Base-by-base conservation (phyloP, 1,284 basidiomycete species). In the Pterula multifida region DNA sequence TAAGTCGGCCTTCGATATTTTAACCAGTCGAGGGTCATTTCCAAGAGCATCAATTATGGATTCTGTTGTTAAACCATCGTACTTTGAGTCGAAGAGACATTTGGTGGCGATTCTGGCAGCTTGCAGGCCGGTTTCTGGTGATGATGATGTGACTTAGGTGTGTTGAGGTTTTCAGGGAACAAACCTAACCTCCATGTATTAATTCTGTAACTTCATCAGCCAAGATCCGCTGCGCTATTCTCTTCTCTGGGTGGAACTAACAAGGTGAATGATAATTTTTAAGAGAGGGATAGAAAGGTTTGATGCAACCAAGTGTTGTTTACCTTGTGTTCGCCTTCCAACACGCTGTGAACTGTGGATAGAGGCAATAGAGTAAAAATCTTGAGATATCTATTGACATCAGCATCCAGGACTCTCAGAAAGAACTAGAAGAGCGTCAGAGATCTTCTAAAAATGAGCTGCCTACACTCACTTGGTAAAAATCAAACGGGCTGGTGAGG, bases 191-290 rank as follows among this genome's bases (percentile, higher is more conserved):
- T 48, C 81, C 79, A 60, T 97, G 93, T 3, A 95, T 81, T 51
- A 98, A 75, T 55, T 87, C 78, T 0, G 92, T 96, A 3, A 96
- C 82, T 66, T 98, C 92, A 4, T 76, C 71, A 3, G 95, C 95
- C 1, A 98, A 72, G 9, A 77, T 63, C n/a, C 71, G 73, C 62
- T 98, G 95, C 1, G 90, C 90, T 1, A 64, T 58, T 15, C 88
- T 79, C 51, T 66, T 65, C 53, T 81, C 79, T 2, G 83, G 84
- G 11, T 66, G 63, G 45, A 52, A 51, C 79, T 86, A 52, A 12
- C 36, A 45, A 6, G 26, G 22, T 23, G 26, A 4, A 25, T n/a
- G 45, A 23, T 11, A n/a, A n/a, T n/a, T n/a, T n/a, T n/a, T n/a
- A n/a, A n/a, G n/a, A n/a, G n/a, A n/a, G n/a, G n/a, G n/a, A n/a